Conservation (phyloP, 2,329 filamentous ascomycete genomes). For the Monosporascus sp. region DNA sequence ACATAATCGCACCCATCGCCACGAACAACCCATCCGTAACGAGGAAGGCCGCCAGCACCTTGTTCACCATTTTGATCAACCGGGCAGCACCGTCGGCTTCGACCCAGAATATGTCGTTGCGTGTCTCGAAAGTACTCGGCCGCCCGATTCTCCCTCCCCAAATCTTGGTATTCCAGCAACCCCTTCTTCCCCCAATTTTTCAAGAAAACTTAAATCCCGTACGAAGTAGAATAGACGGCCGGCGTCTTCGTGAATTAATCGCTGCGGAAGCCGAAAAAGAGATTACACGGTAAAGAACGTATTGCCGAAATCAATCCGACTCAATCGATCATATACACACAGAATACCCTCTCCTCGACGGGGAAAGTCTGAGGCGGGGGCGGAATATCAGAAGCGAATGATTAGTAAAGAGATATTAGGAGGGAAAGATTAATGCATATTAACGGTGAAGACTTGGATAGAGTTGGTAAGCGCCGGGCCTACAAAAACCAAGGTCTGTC, state of each 20-base stretch:
- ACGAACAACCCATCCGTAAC: slow-evolving; percentile 47
- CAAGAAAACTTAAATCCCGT: background rate
- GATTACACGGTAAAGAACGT: slow-evolving; percentile 18
- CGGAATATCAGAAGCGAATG: slow-evolving; percentile 16
- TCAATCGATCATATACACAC: slow-evolving; percentile 21
- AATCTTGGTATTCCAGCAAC: too few relatives aligned
- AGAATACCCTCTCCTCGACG: slow-evolving; percentile 11
- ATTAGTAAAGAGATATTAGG: slow-evolving; percentile 12
- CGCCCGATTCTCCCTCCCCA: background rate
- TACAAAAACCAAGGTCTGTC: slow-evolving; percentile 1
- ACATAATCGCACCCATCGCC: slow-evolving; percentile 47
- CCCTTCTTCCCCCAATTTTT: slow-evolving; percentile 5
- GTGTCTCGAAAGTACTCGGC: background rate
- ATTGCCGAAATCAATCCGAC: slow-evolving; percentile 19
- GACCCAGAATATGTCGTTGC: background rate
- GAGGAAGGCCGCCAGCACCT: slow-evolving; percentile 46
- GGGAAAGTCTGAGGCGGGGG: slow-evolving; percentile 13
- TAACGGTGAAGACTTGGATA: slow-evolving; percentile 13
- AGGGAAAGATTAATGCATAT: slow-evolving; percentile 14
- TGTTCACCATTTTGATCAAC: slow-evolving; percentile 46
- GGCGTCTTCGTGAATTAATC: slow-evolving; percentile 28
- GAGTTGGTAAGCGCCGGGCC: slow-evolving; percentile 23
- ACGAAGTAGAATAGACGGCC: slow-evolving; percentile 29
- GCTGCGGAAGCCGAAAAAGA: slow-evolving; percentile 7
- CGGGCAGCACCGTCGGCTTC: background rate